Percentiles rank a stretch among this genome's conserved stretches.
These are phyloP conservation scores for Apiotrichum siamense DNA, from an alignment of 1,284 basidiomycete species.

Conservation along the genomic window DNA sequence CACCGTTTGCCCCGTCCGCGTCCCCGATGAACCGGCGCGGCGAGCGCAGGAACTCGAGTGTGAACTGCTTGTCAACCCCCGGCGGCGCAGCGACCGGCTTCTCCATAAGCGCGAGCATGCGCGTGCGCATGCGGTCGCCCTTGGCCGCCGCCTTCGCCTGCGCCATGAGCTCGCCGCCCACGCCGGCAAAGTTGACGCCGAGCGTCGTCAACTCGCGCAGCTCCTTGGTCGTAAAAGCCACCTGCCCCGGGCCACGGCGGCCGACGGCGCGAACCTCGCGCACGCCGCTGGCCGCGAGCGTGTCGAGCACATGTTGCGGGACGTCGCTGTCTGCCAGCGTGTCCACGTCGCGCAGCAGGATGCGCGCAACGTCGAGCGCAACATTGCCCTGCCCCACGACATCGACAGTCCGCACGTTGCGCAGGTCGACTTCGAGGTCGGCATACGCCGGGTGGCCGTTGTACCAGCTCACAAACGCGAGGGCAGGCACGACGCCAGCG, in stretches of 20 bases:
- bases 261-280: constrained; percentile 77
- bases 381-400: constrained; percentile 96
- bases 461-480: constrained; percentile 94
- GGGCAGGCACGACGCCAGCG: constrained; percentile 63
- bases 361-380: constrained; percentile 85
- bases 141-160: constrained; percentile 44
- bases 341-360: constrained; percentile 65
- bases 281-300: constrained; percentile 54
- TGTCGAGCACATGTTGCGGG: constrained; percentile 66
- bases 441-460: constrained; percentile 72
- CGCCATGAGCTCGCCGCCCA: constrained; percentile 35
- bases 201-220: constrained; percentile 82
- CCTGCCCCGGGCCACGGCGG: constrained; percentile 78
- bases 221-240: constrained; percentile 92
- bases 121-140: constrained; percentile 49
- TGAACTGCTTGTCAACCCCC: constrained; percentile 58
- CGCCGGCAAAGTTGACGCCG: constrained; percentile 51
- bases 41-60: constrained; percentile 70
- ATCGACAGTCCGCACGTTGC: constrained; percentile 62
- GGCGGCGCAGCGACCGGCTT: constrained; percentile 21
- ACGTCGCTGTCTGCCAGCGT: constrained; percentile 70
- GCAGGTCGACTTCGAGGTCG: constrained; percentile 52
- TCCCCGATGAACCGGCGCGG: constrained; percentile 55
- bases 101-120: constrained; percentile 50
- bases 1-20: too few species aligned